Evolutionary conservation across 2,329 filamentous ascomycete species (phyloP).

Genomic region (Parastagonospora nodorum): DNA sequence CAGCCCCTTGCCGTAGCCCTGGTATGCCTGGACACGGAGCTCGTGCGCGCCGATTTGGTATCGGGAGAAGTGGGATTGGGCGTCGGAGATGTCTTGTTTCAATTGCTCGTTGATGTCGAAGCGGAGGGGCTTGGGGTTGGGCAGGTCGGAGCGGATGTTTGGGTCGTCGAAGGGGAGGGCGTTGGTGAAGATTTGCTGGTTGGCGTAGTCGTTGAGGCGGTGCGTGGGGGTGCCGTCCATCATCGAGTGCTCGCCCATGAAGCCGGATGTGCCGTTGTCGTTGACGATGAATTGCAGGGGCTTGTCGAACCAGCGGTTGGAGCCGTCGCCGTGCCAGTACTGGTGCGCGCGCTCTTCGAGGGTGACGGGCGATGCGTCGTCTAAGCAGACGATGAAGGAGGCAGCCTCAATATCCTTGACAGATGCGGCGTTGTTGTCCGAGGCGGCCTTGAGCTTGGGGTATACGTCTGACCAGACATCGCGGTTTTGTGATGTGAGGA

Average conservation of each 20-base stretch:
- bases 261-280: slow-evolving; percentile 95
- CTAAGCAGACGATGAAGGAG: slow-evolving; percentile 90
- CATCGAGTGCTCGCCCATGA: slow-evolving; percentile 99
- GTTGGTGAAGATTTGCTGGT: slow-evolving; percentile 89
- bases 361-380: slow-evolving; percentile 88
- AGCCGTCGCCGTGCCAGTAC: slow-evolving; percentile 98
- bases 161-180: slow-evolving; percentile 88
- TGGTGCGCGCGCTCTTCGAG: slow-evolving; percentile 92
- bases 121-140: slow-evolving; percentile 76
- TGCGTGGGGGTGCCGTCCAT: slow-evolving; percentile 99
- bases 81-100: slow-evolving; percentile 76
- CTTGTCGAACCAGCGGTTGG: slow-evolving; percentile 98
- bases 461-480: slow-evolving; percentile 83
- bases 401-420: slow-evolving; percentile 84
- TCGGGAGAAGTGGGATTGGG: slow-evolving; percentile 77
- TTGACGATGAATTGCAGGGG: slow-evolving; percentile 97
- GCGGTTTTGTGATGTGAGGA: slow-evolving; percentile 88
- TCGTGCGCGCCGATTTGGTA: slow-evolving; percentile 87
- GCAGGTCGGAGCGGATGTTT: slow-evolving; percentile 76
- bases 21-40: slow-evolving; percentile 91
- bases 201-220: slow-evolving; percentile 92
- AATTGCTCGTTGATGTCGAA: slow-evolving; percentile 80
- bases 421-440: slow-evolving; percentile 75
- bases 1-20: slow-evolving; percentile 95
- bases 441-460: slow-evolving; percentile 68